Evolutionary conservation across 2,329 filamentous ascomycete species (phyloP).

Genomic region (Arthrocladium fulminans): DNA sequence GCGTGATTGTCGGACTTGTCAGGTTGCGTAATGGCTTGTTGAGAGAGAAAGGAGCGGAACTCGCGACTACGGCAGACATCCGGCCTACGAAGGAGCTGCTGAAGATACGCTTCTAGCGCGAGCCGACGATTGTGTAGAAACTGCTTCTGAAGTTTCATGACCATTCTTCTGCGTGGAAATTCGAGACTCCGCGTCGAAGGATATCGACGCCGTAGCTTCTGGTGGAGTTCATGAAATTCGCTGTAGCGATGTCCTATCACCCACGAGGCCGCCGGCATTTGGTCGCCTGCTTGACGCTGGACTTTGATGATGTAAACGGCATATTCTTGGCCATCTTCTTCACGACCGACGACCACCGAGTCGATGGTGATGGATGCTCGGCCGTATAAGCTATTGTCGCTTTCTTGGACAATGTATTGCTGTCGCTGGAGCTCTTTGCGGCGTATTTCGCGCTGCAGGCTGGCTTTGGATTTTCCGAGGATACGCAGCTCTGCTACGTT

Average conservation of each 20-base stretch:
- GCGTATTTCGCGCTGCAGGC: constrained; percentile 81
- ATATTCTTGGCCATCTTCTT: constrained; percentile 87
- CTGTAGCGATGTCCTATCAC: constrained; percentile 86
- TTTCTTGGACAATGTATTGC: constrained; percentile 95
- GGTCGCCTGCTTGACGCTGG: constrained; percentile 77
- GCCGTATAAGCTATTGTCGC: constrained; percentile 92
- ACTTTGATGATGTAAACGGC: constrained; percentile 88
- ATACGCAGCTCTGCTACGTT: constrained; percentile 91
- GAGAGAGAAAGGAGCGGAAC: constrained; percentile 82
- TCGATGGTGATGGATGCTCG: constrained; percentile 84
- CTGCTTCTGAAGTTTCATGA: constrained; percentile 94
- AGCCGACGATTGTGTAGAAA: constrained; percentile 82
- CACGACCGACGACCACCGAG: constrained; percentile 81
- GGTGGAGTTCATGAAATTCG: constrained; percentile 93
- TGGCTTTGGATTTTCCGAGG: constrained; percentile 84
- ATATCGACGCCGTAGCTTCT: constrained; percentile 74
- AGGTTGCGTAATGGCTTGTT: constrained; percentile 63
- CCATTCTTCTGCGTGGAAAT: constrained; percentile 81
- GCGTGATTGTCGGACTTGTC: constrained; percentile 49
- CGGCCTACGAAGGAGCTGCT: constrained; percentile 71
- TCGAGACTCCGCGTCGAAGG: constrained; percentile 81
- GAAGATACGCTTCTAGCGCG: constrained; percentile 77
- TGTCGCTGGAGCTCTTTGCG: constrained; percentile 92
- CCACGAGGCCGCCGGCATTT: constrained; percentile 96
- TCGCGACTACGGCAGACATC: constrained; percentile 93